A percentile compares a stretch with the other conserved stretches of the same genome.
phyloP scores from a whole-genome alignment of 306 rosid species.

The Ceratonia siliqua region DNA sequence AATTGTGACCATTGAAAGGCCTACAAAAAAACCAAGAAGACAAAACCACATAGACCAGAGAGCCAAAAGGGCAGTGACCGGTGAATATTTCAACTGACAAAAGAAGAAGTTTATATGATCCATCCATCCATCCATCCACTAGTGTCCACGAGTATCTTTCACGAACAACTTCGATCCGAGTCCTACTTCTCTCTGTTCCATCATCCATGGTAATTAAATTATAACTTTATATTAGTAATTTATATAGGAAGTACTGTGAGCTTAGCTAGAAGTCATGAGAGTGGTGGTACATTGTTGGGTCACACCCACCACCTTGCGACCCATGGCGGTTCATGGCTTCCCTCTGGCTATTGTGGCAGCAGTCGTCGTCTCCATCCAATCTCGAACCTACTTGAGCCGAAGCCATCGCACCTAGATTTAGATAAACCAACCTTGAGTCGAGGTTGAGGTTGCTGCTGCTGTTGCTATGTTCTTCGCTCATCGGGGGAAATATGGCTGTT shows the following conservation, averaged over 20 bases:
- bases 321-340: slow-evolving; percentile 45
- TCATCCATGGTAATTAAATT: slow-evolving; percentile 9
- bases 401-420: slow-evolving; percentile 59
- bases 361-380: slow-evolving; percentile 47
- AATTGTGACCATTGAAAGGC: slow-evolving; percentile 46
- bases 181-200: not conserved
- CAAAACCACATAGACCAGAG: not conserved
- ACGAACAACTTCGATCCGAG: not conserved
- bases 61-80: not conserved
- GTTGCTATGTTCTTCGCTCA: slow-evolving; percentile 51
- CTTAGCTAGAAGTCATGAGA: slow-evolving; percentile 60
- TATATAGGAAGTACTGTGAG: not conserved
- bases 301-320: slow-evolving; percentile 54
- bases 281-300: slow-evolving; percentile 59
- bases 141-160: slow-evolving; percentile 10
- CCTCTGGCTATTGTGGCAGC: slow-evolving; percentile 38
- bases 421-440: slow-evolving; percentile 65
- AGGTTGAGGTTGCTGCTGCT: slow-evolving; percentile 43
- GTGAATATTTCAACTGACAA: slow-evolving; percentile 4
- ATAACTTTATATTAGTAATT: not conserved
- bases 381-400: slow-evolving; percentile 49
- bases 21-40: slow-evolving; percentile 35
- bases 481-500: slow-evolving; percentile 46
- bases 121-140: slow-evolving; percentile 15
- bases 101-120: slow-evolving; percentile 1